Percentiles rank a stretch among this genome's conserved stretches.
Evolutionary conservation across 2,329 filamentous ascomycete species (phyloP).

Genomic region (Venturia effusa): DNA sequence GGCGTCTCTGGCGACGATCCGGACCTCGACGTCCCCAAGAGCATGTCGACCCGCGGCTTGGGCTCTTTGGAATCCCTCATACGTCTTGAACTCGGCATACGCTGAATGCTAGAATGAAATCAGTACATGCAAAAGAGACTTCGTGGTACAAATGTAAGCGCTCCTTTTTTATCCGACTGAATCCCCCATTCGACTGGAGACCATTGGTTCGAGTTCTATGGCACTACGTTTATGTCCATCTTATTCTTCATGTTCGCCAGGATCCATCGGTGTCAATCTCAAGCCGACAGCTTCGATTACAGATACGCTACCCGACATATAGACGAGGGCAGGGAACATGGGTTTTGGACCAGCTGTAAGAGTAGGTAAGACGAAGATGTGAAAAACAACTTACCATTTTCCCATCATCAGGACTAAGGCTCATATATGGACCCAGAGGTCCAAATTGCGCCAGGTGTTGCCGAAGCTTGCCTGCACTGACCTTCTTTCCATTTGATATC

Average conservation of each 20-base stretch:
- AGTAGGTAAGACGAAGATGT: not conserved
- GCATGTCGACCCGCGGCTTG: not conserved
- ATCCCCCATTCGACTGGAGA: not conserved
- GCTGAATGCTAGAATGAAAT: not conserved
- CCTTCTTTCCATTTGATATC: not conserved
- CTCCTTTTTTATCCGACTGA: not conserved
- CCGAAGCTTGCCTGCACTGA: not conserved
- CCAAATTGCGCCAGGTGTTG: not conserved
- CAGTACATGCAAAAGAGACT: not conserved
- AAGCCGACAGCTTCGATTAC: not conserved
- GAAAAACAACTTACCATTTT: not conserved
- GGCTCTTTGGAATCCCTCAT: not conserved
- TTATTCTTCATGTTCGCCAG: not conserved
- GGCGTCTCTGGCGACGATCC: not conserved
- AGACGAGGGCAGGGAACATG: not conserved
- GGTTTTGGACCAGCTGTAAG: not conserved
- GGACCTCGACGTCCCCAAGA: not conserved
- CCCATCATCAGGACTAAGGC: not conserved
- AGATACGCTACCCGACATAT: not conserved
- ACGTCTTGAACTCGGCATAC: not conserved
- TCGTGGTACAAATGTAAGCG: not conserved
- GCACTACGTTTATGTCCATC: not conserved
- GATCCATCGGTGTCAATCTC: not conserved
- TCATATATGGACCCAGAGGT: not conserved
- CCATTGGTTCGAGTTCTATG: not conserved